Evolutionary conservation across 805 yeast species (phyloP), one percentile per base, ranked within the genome.

Genomic region (Nakazawaea laoshanensis): DNA sequence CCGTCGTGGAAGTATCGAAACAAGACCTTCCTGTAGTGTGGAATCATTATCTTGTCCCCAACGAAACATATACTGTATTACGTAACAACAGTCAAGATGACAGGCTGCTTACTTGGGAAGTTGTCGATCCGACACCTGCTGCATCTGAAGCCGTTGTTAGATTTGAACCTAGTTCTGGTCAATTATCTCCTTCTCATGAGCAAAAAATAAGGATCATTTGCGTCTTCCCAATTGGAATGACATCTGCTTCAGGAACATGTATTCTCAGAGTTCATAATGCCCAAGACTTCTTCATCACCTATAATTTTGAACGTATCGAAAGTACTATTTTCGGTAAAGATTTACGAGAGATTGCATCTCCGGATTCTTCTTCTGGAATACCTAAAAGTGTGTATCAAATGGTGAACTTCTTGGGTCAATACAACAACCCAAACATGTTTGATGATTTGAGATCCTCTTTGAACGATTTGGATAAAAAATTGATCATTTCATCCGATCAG

Each of bases 1-100:
- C 70, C 2, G 45, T 47, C 3, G 59, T 72, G 2, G 46, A 48
- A 2, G 62, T 71, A 16, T 41, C 50, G 27, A 50, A 55, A 20
- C 39, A 63, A 33, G 61, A 63, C 24, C 35, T 59, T 18, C 35
- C 39, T 14, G 27, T 47, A 9, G 28, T 41, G 27, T 47, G 56
- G 43, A n/a, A 44, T 25, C 41, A 49, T 24, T 48, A 55, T 27
- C 37, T 55, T 29, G 22, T 48, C 27, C 33, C 44, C 30, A 30
- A 37, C 5, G 34, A 36, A 4, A 43, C 42, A 7, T 41, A 46
- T n/a, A 35, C 59, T 3, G 50, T 45, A 11, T 32, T 72, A 13
- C 46, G 35, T 18, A 67, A 65, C 38, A 37, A 46, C 4, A 63
- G 64, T 12, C 50, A 53, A 10, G 62, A 60, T 7, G 22, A 20